Evolutionary conservation across 306 rosid species (phyloP), one percentile per base, ranked within the genome.

Genomic region (Quercus agrifolia): DNA sequence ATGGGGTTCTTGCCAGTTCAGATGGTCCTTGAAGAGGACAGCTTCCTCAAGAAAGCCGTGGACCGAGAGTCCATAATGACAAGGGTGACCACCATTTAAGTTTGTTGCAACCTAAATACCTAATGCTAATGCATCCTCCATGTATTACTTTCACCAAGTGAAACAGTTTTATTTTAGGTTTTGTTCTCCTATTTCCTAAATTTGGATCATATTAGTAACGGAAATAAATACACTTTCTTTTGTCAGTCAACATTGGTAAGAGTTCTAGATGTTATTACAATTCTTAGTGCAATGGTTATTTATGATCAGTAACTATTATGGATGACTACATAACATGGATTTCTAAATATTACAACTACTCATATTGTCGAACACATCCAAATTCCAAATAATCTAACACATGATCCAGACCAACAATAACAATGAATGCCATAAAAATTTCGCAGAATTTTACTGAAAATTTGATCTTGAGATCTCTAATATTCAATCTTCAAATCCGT

Each of bases 1-100:
- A 67, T 93, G 84, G 97, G 95, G 10, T 82, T 86, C 89, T 76
- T 85, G 82, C 93, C 97, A 1, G 44, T 93, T 78, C 96, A 88
- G 80, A 93, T 91, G 96, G 81, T 83, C 33, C 28, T 89, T 76
- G 96, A 91, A 86, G 86, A 88, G 80, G 90, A 81, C 28, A 81
- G 96, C 75, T 73, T 87, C 44, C 79, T 93, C 57, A 93, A 83
- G 84, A 87, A 74, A 77, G 97, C 96, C n/a, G 96, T 89, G 44
- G 96, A 93, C 38, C 83, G 77, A 3, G 97, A 92, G 76, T 74
- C 28, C 69, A 64, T 57, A 18, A 77, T 23, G 64, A 69, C 63
- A 18, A 74, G 79, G 66, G 25, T 75, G 15, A 68, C 62, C 6
- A 68, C 62, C 6, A 83, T 82, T 71, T 85, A 57, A 78, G 79